phyloP scores from a whole-genome alignment of 371 early-diverging fungal species.

The Cladochytrium tenue region DNA sequence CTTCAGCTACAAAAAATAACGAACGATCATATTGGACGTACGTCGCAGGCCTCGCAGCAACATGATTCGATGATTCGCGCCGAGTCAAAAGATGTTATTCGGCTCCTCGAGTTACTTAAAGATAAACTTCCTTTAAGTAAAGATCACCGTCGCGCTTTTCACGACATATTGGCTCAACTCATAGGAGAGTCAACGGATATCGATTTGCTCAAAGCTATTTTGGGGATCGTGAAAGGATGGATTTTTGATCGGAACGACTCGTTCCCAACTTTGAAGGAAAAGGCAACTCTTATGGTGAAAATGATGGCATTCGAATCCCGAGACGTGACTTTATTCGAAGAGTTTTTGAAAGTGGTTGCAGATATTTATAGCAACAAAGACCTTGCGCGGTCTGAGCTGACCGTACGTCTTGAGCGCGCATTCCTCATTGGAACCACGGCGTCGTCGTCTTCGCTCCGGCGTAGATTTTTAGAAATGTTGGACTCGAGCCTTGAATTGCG shows the following conservation, averaged over 20 bases:
- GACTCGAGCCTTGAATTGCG: constrained; percentile 71
- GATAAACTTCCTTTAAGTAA: constrained; percentile 76
- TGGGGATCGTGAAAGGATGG: constrained; percentile 89
- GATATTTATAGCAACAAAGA: constrained; percentile 79
- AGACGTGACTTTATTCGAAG: constrained; percentile 68
- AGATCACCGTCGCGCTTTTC: constrained; percentile 85
- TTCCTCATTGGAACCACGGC: constrained; percentile 87
- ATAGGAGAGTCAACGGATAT: constrained; percentile 79
- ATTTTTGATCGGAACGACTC: constrained; percentile 73
- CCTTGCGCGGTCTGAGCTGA: constrained; percentile 86
- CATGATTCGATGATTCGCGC: constrained; percentile 8
- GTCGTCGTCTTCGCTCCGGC: constrained; percentile 74
- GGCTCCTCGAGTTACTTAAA: constrained; percentile 75
- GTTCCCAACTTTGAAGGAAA: constrained; percentile 95
- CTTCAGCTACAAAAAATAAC: constrained; percentile 80
- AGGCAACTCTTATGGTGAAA: constrained; percentile 83
- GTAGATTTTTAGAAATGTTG: constrained; percentile 79
- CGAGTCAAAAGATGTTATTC: constrained; percentile 23
- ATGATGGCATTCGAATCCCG: constrained; percentile 83
- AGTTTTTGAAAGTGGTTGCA: constrained; percentile 83
- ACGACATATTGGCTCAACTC: constrained; percentile 77
- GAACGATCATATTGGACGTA: constrained; percentile 68
- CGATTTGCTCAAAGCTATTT: constrained; percentile 70
- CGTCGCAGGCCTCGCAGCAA: not conserved
- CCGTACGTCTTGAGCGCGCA: constrained; percentile 88